Evolutionary conservation across 768 basidiomycete species (phyloP), one percentile per base, ranked within the genome.

Genomic region (Suillus sp.): DNA sequence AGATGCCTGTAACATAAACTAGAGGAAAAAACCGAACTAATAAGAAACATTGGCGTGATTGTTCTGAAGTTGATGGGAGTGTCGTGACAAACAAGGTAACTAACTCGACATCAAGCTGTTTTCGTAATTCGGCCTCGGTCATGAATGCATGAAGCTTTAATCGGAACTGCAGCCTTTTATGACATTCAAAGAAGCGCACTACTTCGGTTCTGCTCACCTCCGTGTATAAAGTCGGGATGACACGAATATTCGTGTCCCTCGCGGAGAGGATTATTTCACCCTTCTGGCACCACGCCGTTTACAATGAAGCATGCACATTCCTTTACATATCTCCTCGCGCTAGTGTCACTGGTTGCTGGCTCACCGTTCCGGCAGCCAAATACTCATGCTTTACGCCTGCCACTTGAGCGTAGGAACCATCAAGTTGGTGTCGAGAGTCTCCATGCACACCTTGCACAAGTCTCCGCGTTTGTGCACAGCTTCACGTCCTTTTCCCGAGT

Each of bases 401-500:
- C 67, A 54, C 73, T 74, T 20, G 54, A 69, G 55, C 73, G 73
- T 22, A 69, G 58, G 42, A 50, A 64, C 37, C 50, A 30, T 30
- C 40, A 64, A 14, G 61, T 67, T 30, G 25, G 8, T 16, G 16
- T 38, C 2, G 4, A 37, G 18, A 25, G 35, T 38, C 54, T 75
- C 51, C 65, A 57, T 54, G 18, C 13, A 1, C 65, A 75, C 43
- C 16, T 74, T 34, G 45, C 42, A 45, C 51, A 4, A 11, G 35
- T 74, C 50, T 51, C 48, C n/a, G 53, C n/a, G 74, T 75, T 42
- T 59, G 20, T 63, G 27, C 16, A 30, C 25, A 27, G 10, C 16
- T 18, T 7, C 18, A 18, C 27, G n/a, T 22, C 13, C 37, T 16
- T 38, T n/a, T 45, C 30, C 48, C 43, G 34, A 51, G 53, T 22